Conservation (phyloP, 2,329 filamentous ascomycete species). For the Colletotrichum chlorophyti region DNA sequence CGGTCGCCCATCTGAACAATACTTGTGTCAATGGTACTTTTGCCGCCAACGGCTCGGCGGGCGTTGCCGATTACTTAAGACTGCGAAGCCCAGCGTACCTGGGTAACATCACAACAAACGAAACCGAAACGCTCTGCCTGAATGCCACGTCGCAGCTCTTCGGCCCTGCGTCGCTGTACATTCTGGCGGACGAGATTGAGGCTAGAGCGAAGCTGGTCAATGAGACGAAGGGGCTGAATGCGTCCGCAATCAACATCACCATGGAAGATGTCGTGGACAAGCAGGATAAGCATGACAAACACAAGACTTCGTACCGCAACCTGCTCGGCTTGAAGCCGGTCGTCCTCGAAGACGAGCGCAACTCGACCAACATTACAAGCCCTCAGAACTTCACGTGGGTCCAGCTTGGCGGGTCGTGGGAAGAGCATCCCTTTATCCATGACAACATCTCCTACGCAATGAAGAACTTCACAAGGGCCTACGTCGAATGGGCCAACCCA, state of each 20-base stretch:
- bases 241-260: slow-evolving; percentile 3
- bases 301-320: neutral
- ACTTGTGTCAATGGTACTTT: slow-evolving; percentile 38
- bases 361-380: slow-evolving; percentile 45
- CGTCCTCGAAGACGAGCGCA: slow-evolving; percentile 19
- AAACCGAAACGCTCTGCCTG: slow-evolving; percentile 40
- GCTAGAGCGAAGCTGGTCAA: slow-evolving; percentile 13
- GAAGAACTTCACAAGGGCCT: slow-evolving; percentile 44
- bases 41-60: slow-evolving; percentile 34
- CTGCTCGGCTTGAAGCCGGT: neutral
- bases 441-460: slow-evolving; percentile 45
- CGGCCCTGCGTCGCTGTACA: slow-evolving; percentile 39
- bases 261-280: neutral
- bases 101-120: slow-evolving; percentile 37
- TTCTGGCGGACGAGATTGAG: slow-evolving; percentile 30
- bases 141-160: slow-evolving; percentile 38
- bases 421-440: slow-evolving; percentile 48
- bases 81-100: slow-evolving; percentile 37
- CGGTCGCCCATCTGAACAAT: slow-evolving; percentile 29
- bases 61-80: slow-evolving; percentile 38
- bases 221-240: neutral
- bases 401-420: slow-evolving; percentile 48
- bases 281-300: neutral
- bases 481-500: slow-evolving; percentile 48
- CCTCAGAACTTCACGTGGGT: slow-evolving; percentile 40